Evolutionary conservation across 2,329 filamentous ascomycete genomes (phyloP), one percentile per base, ranked within the genome.

Genomic region (Plenodomus biglobosus): DNA sequence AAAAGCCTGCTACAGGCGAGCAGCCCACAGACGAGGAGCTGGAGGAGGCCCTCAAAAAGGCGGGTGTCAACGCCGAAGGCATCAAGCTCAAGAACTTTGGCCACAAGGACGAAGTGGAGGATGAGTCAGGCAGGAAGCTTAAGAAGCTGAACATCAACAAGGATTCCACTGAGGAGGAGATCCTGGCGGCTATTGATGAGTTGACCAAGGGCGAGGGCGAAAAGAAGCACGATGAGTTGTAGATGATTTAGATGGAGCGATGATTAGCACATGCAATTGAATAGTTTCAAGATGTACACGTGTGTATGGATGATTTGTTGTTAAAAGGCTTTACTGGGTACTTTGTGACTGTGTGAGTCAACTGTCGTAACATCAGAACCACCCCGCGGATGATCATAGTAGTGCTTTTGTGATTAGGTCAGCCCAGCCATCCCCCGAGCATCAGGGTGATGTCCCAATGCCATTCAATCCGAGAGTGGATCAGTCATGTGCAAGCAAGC

Each of bases 131-230:
- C 1, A 47, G 48, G 22, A 55, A 58, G 35, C 34, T 66, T 39
- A 56, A 57, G 38, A 64, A 62, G 44, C 42, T 69, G 15, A 55
- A 68, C 38, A 42, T 69, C 1, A 44, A 34, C 2, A 38, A 58
- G 15, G 61, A 60, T 39, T 59, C 62, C 3, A 75, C 63, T 11
- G 73, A 74, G 52, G 73, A 69, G 49, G 75, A 73, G 38, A 74
- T 75, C 53, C 76, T 79, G 18, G 75, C 73, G 35, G 75, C 76
- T 11, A 78, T 77, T 55, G 79, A 83, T 32, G 78, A 53, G 32
- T 48, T 54, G 32, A 59, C 48, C 17, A 39, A 58, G 50, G 52
- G 49, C 24, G 48, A 41, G 47, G 30, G 27, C 24, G 40, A 34
- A 30, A 44, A 44, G 48, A 45, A 60, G 38, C 53, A 57, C 15